phyloP scores from a whole-genome alignment of 2,329 filamentous ascomycete genomes.

The Penicillium sp. region DNA sequence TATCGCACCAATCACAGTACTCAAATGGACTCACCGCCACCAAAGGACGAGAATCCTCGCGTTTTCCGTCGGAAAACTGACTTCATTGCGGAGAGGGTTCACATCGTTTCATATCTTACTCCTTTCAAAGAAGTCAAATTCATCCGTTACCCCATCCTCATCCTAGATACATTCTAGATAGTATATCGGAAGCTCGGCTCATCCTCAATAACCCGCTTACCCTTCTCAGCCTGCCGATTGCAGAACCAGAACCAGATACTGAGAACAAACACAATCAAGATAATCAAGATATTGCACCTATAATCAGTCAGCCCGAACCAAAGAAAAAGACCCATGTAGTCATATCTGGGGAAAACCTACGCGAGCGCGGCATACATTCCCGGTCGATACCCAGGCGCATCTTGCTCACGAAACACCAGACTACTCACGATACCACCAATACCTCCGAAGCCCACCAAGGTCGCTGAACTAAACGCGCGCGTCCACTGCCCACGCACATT shows the following conservation, averaged over 20 bases:
- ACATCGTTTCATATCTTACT: too few species aligned
- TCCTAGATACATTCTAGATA: constrained; percentile 17
- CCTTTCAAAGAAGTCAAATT: neutral
- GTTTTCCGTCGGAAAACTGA: constrained; percentile 21
- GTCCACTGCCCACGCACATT: constrained; percentile 89
- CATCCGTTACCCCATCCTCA: too few species aligned
- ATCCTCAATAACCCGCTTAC: constrained; percentile 34
- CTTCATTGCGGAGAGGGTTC: neutral
- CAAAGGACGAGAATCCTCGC: neutral
- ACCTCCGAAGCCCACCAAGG: constrained; percentile 69
- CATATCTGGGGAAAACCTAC: constrained; percentile 15
- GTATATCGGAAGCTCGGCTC: constrained; percentile 39
- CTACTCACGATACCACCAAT: constrained; percentile 72
- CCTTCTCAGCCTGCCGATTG: constrained; percentile 33
- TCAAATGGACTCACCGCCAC: neutral
- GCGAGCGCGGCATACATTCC: constrained; percentile 33
- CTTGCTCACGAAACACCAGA: constrained; percentile 59
- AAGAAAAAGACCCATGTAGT: neutral
- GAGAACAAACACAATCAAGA: constrained; percentile 26
- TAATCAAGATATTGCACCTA: constrained; percentile 33
- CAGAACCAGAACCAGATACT: constrained; percentile 32
- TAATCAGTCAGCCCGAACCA: neutral
- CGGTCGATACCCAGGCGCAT: constrained; percentile 34
- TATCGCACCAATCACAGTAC: constrained; percentile 5
- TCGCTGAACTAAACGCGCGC: constrained; percentile 70